Evolutionary conservation across 2,329 filamentous ascomycete species (phyloP), one percentile per base, ranked within the genome.

Genomic region (Colletotrichum graminicola): DNA sequence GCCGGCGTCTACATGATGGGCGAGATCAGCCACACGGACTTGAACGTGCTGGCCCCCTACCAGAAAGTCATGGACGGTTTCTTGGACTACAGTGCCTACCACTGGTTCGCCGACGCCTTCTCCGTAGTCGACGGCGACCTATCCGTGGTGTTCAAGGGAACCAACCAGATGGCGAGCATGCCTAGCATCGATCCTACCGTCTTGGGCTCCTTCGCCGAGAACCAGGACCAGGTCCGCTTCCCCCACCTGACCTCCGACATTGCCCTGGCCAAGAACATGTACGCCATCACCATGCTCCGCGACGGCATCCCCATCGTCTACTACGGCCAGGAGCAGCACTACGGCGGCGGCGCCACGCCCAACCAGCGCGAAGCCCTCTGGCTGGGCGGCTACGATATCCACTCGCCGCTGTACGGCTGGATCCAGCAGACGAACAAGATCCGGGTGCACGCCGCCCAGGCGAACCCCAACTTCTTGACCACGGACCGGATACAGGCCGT

Each of bases 271-370:
- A 88, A 89, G 78, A 92, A 92, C 75, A 83, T 87, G 8, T 82
- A 92, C 60, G 84, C 88, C 0, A 91, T 88, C 75, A 87, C 86
- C 34, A 85, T 92, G 51, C 84, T 92, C 26, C 82, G 82, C 0
- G 84, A 90, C 70, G 90, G 90, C 26, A 88, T 92, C 52, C 89
- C 90, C 0, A 88, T 91, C 66, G 83, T 92, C 43, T 92, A 92
- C 79, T 86, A 91, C 74, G 90, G 90, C 49, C 88, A 90, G 74
- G 90, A 92, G 79, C 90, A 92, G 75, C 87, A 87, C 73, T 89
- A 85, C 77, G 77, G 81, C 3, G 83, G 82, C 26, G 82, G 78
- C 43, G 79, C 79, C 62, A 88, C 87, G 16, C 80, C 84, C 0
- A 84, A 82, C 65, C 86, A 87, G 75, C 86, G 88, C 18, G 88